Evolutionary conservation across 495 filamentous ascomycete species (phyloP).

Genomic region (Aspergillus sclerotiicarbonarius): DNA sequence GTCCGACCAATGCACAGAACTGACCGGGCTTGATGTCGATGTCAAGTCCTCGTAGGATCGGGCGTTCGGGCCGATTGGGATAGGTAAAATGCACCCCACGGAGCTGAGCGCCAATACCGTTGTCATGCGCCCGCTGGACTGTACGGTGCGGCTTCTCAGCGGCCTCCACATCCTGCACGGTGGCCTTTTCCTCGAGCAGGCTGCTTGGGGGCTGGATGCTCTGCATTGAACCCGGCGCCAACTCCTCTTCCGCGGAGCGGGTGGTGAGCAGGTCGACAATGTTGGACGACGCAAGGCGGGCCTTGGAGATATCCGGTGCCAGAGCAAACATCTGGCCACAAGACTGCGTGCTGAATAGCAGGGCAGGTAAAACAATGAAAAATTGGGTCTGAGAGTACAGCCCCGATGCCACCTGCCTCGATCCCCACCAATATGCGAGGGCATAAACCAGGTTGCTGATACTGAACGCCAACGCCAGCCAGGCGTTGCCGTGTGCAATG

Average conservation of each 20-base stretch:
- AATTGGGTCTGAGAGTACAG: slow-evolving; percentile 59
- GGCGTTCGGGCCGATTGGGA: slow-evolving; percentile 53
- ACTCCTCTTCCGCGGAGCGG: slow-evolving; percentile 29
- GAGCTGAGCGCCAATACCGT: slow-evolving; percentile 46
- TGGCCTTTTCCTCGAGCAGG: slow-evolving; percentile 24
- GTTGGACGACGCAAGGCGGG: slow-evolving; percentile 36
- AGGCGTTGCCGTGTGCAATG: slow-evolving; percentile 38
- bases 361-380: slow-evolving; percentile 62
- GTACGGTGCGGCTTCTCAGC: slow-evolving; percentile 5
- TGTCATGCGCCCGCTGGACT: slow-evolving; percentile 10
- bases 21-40: slow-evolving; percentile 55
- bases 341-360: slow-evolving; percentile 58
- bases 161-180: slow-evolving; percentile 23
- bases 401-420: slow-evolving; percentile 53
- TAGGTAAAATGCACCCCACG: slow-evolving; percentile 57
- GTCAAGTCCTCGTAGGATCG: slow-evolving; percentile 52
- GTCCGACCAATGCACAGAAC: slow-evolving; percentile 59
- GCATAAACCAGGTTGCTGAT: slow-evolving; percentile 57
- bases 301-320: slow-evolving; percentile 60
- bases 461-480: slow-evolving; percentile 40
- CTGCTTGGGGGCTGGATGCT: slow-evolving; percentile 14
- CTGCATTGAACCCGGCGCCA: slow-evolving; percentile 15
- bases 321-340: slow-evolving; percentile 66
- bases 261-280: slow-evolving; percentile 35
- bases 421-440: slow-evolving; percentile 68